Conservation (phyloP, 2,329 filamentous ascomycete species). For the Fusarium sp. region DNA sequence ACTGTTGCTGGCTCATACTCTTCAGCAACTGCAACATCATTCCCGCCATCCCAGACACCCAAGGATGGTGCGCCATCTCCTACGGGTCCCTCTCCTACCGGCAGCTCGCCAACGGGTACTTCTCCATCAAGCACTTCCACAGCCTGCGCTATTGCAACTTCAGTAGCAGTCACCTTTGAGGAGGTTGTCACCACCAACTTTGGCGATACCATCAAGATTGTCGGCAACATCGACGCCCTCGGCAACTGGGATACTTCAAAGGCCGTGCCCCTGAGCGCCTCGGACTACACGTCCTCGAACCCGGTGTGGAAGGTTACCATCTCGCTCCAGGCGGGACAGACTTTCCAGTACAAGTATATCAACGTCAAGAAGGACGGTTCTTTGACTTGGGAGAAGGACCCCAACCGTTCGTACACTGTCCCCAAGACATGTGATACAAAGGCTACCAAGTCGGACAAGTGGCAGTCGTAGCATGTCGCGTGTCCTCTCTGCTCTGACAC, state of each 20-base stretch:
- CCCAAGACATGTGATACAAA: slow-evolving; percentile 47
- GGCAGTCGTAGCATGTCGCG: slow-evolving; percentile 41
- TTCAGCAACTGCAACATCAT: slow-evolving; percentile 58
- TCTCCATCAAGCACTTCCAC: slow-evolving; percentile 10
- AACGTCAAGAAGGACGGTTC: slow-evolving; percentile 64
- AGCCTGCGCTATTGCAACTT: slow-evolving; percentile 53
- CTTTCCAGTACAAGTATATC: slow-evolving; percentile 76
- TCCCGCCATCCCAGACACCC: slow-evolving; percentile 62
- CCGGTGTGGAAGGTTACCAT: slow-evolving; percentile 71
- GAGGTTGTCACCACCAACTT: slow-evolving; percentile 65
- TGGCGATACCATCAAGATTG: slow-evolving; percentile 74
- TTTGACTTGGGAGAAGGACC: slow-evolving; percentile 73
- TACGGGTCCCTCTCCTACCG: slow-evolving; percentile 45
- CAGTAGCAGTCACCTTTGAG: slow-evolving; percentile 72
- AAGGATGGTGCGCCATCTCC: slow-evolving; percentile 49
- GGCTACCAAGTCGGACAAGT: slow-evolving; percentile 45
- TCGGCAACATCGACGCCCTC: slow-evolving; percentile 68
- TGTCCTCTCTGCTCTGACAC: background rate
- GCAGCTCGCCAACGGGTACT: slow-evolving; percentile 34
- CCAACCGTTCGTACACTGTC: slow-evolving; percentile 56
- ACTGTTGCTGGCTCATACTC: slow-evolving; percentile 64
- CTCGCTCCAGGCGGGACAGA: slow-evolving; percentile 64
- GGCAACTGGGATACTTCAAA: slow-evolving; percentile 69
- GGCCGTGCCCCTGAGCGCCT: slow-evolving; percentile 68
- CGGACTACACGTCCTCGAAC: slow-evolving; percentile 67